Evolutionary conservation across 1,284 basidiomycete species (phyloP), one percentile per base, ranked within the genome.

Genomic region (Sporisorium sorghi): DNA sequence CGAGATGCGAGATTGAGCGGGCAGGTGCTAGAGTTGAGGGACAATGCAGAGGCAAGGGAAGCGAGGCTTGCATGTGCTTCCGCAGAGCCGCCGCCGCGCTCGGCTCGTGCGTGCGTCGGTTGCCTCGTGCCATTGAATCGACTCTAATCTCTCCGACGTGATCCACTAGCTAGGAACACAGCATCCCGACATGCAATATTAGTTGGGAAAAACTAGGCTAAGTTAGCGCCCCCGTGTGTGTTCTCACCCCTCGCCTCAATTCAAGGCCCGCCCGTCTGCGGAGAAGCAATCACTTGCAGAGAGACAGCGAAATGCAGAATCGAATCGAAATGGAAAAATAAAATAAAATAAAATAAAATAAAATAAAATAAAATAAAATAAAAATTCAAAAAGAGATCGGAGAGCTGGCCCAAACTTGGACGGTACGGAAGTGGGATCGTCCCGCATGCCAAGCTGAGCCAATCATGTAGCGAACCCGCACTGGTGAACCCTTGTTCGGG

Each of bases 121-220:
- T n/a, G n/a, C n/a, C 37, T 40, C 37, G 37, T 23, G 28, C 30
- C n/a, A 32, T 21, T 12, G n/a, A n/a, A 35, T n/a, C 11, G 14
- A 30, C 33, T 11, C 33, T 33, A 24, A 23, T 30, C n/a, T 26
- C 15, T 11, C 43, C 37, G 35, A 35, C 28, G 15, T 52, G 39
- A 53, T 46, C 60, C 60, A 46, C 59, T 61, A 21, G 46, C 62
- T 49, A 65, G 62, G 62, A 65, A 54, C 62, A 21, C 35, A 17
- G n/a, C 35, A 37, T 37, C 15, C 17, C 33, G 14, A 35, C 10
- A 14, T 35, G 14, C 33, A 35, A 6, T 35, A 35, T n/a, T n/a
- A n/a, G n/a, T n/a, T n/a, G n/a, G n/a, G n/a, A n/a, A n/a, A n/a
- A n/a, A n/a, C n/a, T n/a, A n/a, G n/a, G n/a, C n/a, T n/a, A n/a